These are phyloP conservation scores for Pistacia integerrima DNA, from an alignment of 345 rosid species.

Conservation along the genomic window DNA sequence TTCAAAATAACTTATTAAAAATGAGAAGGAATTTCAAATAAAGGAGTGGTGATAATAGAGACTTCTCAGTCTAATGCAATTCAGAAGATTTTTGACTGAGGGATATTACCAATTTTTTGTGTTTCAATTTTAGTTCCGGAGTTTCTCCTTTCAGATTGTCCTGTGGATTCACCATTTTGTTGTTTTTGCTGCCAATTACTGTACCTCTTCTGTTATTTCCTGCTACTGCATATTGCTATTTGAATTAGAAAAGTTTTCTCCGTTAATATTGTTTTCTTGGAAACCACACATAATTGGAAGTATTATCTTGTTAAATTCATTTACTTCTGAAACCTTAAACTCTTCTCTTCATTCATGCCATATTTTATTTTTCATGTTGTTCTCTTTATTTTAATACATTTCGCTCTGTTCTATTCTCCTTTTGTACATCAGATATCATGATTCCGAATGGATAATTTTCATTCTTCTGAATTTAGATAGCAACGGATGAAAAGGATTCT, in stretches of 20 bases:
- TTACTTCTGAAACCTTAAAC: background rate
- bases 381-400: background rate
- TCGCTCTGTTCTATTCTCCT: background rate
- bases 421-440: background rate
- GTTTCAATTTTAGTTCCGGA: background rate
- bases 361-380: too few species aligned
- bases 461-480: constrained; percentile 51
- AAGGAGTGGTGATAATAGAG: background rate
- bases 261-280: background rate
- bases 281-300: background rate
- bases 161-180: background rate
- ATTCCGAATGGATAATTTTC: background rate
- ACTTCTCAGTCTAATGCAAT: background rate
- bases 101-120: background rate
- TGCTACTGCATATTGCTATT: background rate
- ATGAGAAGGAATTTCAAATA: background rate
- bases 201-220: background rate
- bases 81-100: background rate
- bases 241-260: background rate
- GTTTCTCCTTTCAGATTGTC: constrained; percentile 1
- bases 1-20: background rate
- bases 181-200: background rate
- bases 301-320: background rate
- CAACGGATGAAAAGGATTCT: constrained; percentile 67
- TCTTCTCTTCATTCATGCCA: background rate